Evolutionary conservation across 2,329 filamentous ascomycete genomes (phyloP), one percentile per base, ranked within the genome.

Genomic region (Cadophora sp.): DNA sequence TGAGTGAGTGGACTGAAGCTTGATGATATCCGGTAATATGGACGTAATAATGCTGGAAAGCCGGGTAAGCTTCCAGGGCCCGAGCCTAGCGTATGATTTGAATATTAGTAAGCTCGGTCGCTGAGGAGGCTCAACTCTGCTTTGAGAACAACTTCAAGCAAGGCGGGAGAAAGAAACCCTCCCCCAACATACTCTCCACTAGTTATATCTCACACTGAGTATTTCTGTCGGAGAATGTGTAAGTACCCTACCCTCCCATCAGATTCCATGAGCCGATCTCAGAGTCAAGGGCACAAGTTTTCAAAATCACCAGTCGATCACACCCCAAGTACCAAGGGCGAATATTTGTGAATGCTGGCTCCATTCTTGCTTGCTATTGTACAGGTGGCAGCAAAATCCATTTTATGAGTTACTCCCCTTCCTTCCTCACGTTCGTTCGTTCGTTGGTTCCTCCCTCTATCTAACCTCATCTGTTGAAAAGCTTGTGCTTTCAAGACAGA

Each of bases 331-430:
- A 27, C 24, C 22, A 51, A 13, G n/a, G n/a, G n/a, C 14, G 16
- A 18, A 33, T 16, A 33, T 33, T 27, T 53, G 50, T 53, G 24
- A 53, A 62, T 62, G 43, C 45, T 62, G 59, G 45, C 24, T 63
- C 41, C 48, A 56, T 63, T 56, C 39, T 53, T 63, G 61, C 61
- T 63, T 55, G 61, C 61, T 63, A 63, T 63, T 47, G 50, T 63
- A 63, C 61, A 63, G 36, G 33, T 58, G 51, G 48, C 36, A 63
- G 61, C 61, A 63, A 63, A 55, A 41, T 58, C 55, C 55, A 39
- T 58, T 58, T 43, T 58, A 58, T 58, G 55, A 24, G 36, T 58
- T 39, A n/a, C 8, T 39, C 7, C 41, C 36, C 36, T 39, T 18
- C 55, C 36, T 58, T 58, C 55, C n/a, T 16, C 24, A 14, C 9